Conservation (phyloP, 768 basidiomycete species). For the Tulasnella sp. region DNA sequence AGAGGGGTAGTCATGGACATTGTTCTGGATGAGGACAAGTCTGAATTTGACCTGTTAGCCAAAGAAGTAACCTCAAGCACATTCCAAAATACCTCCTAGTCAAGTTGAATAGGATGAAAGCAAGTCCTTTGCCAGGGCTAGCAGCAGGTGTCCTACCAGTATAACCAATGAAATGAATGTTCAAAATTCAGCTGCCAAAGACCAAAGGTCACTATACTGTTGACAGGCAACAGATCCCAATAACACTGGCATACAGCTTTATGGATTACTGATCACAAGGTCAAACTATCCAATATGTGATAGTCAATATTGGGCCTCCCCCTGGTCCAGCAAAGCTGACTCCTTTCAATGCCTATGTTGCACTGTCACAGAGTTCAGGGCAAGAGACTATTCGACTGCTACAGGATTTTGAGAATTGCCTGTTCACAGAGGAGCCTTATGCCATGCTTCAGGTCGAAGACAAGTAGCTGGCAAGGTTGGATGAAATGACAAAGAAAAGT, state of each 20-base stretch:
- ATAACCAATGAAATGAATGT: conserved; percentile 20
- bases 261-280: conserved; percentile 19
- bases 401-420: conserved; percentile 23
- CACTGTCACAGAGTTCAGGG: conserved; percentile 28
- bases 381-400: conserved; percentile 26
- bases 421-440: conserved; percentile 24
- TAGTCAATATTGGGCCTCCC: conserved; percentile 29
- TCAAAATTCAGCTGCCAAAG: conserved; percentile 20
- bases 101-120: conserved; percentile 19
- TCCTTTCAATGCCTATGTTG: conserved; percentile 32
- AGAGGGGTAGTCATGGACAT: conserved; percentile 29
- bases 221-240: conserved; percentile 12
- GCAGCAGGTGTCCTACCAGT: conserved; percentile 28
- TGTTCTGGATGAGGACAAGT: conserved; percentile 28
- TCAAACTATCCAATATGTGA: conserved; percentile 20
- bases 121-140: conserved; percentile 23
- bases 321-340: conserved; percentile 22
- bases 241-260: conserved; percentile 18
- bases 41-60: conserved; percentile 21
- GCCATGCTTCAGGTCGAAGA: conserved; percentile 22
- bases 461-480: conserved; percentile 14
- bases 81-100: conserved; percentile 27
- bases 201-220: not conserved
- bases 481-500: conserved; percentile 4
- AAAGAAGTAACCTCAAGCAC: conserved; percentile 22